Evolutionary conservation across 768 basidiomycete species (phyloP).

Genomic region (Lactarius tabidus): DNA sequence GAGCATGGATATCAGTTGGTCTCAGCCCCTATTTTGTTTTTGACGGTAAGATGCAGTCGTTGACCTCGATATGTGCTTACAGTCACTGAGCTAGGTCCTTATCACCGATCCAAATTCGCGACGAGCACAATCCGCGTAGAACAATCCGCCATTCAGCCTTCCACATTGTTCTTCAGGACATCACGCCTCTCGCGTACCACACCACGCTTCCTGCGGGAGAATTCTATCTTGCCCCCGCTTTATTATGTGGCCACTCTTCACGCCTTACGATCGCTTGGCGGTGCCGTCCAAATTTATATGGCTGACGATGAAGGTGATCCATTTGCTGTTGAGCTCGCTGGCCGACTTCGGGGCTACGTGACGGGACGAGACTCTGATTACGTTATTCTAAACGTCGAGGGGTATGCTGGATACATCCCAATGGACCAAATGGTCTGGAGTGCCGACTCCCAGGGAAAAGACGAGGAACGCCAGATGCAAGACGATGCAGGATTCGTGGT

Average conservation of each 20-base stretch:
- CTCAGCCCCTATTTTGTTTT: conserved; percentile 72
- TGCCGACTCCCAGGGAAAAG: conserved; percentile 30
- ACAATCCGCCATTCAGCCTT: conserved; percentile 55
- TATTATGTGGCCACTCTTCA: conserved; percentile 54
- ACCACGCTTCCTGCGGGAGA: conserved; percentile 66
- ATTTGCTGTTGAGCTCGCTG: conserved; percentile 80
- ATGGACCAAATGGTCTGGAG: conserved; percentile 73
- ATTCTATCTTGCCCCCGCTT: conserved; percentile 71
- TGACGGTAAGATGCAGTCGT: conserved; percentile 53
- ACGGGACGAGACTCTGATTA: conserved; percentile 81
- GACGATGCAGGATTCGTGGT: conserved; percentile 56
- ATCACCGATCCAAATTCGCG: conserved; percentile 66
- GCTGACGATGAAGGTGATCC: conserved; percentile 84
- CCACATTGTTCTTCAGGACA: conserved; percentile 77
- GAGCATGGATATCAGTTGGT: conserved; percentile 66
- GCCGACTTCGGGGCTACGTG: conserved; percentile 66
- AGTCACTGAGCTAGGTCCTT: conserved; percentile 48
- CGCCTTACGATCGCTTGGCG: conserved; percentile 40
- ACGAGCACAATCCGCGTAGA: conserved; percentile 58
- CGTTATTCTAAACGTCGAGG: conserved; percentile 69
- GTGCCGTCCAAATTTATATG: conserved; percentile 53
- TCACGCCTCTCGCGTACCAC: conserved; percentile 59
- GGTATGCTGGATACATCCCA: conserved; percentile 74
- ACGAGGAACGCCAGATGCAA: conserved; percentile 31
- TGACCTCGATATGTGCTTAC: background rate